Percentiles rank a stretch among this genome's conserved stretches.
These are phyloP conservation scores for Echinochloa phyllopogon DNA, from an alignment of 176 grass and related monocot species.

Conservation along the genomic window DNA sequence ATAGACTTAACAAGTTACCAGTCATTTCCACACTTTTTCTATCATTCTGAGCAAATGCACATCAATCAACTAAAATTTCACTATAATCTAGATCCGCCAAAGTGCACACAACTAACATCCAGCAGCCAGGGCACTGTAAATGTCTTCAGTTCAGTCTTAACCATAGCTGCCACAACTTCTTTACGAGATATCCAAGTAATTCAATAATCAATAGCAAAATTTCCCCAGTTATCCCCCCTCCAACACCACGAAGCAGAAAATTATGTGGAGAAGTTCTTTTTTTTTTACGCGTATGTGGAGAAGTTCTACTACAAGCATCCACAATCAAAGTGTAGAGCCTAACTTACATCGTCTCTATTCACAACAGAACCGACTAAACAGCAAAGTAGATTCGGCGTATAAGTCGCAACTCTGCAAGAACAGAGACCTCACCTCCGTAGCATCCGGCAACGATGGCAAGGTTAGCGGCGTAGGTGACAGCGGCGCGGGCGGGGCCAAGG, in stretches of 20 bases:
- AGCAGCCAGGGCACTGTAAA: neutral
- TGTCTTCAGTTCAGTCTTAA: neutral
- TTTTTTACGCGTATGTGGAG: no score
- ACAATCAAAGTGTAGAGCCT: neutral
- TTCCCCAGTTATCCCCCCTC: neutral
- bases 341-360: neutral
- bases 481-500: conserved; percentile 47
- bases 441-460: conserved; percentile 65
- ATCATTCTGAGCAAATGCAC: neutral
- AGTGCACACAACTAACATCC: neutral
- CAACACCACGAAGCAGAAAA: neutral
- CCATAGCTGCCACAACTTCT: neutral
- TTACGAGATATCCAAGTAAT: neutral
- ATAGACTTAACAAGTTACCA: neutral
- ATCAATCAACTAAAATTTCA: neutral
- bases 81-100: neutral
- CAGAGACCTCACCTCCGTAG: conserved; percentile 72
- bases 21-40: neutral
- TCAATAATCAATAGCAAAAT: neutral
- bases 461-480: conserved; percentile 67
- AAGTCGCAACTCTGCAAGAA: neutral
- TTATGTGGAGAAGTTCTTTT: neutral
- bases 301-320: neutral
- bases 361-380: neutral
- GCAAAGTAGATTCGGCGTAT: neutral